A percentile compares a stretch with the other conserved stretches of the same genome.
Conservation (phyloP, 2,329 filamentous ascomycete genomes). For the Colletotrichum abscissum region DNA sequence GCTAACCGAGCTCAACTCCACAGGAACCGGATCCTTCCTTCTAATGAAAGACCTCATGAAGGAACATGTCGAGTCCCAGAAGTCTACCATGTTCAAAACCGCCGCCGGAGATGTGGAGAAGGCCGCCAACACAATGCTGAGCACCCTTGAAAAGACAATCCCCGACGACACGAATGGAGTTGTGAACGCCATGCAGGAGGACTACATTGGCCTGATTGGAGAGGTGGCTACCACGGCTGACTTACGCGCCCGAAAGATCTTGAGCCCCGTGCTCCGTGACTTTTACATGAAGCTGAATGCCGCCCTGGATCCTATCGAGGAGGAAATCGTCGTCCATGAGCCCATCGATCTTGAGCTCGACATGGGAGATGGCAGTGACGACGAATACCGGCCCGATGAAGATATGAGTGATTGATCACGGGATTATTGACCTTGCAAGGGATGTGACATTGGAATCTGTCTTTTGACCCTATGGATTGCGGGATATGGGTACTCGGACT, state of each 20-base stretch:
- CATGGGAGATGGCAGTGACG: background rate
- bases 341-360: background rate
- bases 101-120: slow-evolving; percentile 23
- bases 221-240: slow-evolving; percentile 7
- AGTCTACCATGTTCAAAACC: slow-evolving; percentile 37
- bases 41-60: slow-evolving; percentile 40
- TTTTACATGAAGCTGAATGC: slow-evolving; percentile 5
- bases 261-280: background rate
- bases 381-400: background rate
- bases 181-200: slow-evolving; percentile 45
- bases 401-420: background rate
- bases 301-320: background rate
- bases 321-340: background rate
- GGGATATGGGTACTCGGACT: background rate
- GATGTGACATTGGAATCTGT: background rate
- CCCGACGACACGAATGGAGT: slow-evolving; percentile 39
- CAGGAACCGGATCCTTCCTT: slow-evolving; percentile 37
- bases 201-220: slow-evolving; percentile 36
- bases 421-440: background rate
- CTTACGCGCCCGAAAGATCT: slow-evolving; percentile 4
- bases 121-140: slow-evolving; percentile 10
- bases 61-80: slow-evolving; percentile 28
- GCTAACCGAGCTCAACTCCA: background rate
- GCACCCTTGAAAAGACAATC: background rate
- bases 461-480: background rate